Evolutionary conservation across 768 basidiomycete genomes (phyloP).

Genomic region (Rhizopogon rudus): DNA sequence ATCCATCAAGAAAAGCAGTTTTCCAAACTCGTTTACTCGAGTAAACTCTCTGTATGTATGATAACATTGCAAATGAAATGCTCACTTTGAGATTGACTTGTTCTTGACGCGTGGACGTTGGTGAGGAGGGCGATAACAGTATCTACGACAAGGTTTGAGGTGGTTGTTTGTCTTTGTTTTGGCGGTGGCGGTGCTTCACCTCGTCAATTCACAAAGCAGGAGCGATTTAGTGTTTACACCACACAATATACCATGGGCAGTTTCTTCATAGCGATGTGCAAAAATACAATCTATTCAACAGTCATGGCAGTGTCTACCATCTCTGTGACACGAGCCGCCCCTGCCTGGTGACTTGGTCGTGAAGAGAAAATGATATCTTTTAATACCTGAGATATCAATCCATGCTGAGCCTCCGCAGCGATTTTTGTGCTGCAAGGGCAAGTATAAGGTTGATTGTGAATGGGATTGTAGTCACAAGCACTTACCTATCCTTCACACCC

Average conservation of each 20-base stretch:
- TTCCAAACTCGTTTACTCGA: not conserved
- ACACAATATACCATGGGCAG: too few relatives aligned
- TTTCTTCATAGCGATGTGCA: not conserved
- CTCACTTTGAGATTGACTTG: conserved; percentile 26
- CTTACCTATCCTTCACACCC: conserved; percentile 87
- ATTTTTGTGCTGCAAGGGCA: conserved; percentile 66
- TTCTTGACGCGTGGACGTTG: conserved; percentile 24
- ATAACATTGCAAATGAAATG: not conserved
- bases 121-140: conserved; percentile 16
- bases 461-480: conserved; percentile 4
- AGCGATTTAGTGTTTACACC: too few relatives aligned
- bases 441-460: not conserved
- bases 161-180: conserved; percentile 25
- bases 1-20: conserved; percentile 28
- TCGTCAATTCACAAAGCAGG: too few relatives aligned
- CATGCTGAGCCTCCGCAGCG: conserved; percentile 88
- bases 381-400: conserved; percentile 87
- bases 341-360: conserved; percentile 27
- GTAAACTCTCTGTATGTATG: not conserved
- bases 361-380: conserved; percentile 88
- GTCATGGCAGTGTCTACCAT: conserved; percentile 35
- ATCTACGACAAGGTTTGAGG: conserved; percentile 4
- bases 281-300: conserved; percentile 16
- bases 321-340: conserved; percentile 21
- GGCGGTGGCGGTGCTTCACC: not conserved